Conservation (phyloP, 1,284 basidiomycete species). For the Ganoderma lucidum region DNA sequence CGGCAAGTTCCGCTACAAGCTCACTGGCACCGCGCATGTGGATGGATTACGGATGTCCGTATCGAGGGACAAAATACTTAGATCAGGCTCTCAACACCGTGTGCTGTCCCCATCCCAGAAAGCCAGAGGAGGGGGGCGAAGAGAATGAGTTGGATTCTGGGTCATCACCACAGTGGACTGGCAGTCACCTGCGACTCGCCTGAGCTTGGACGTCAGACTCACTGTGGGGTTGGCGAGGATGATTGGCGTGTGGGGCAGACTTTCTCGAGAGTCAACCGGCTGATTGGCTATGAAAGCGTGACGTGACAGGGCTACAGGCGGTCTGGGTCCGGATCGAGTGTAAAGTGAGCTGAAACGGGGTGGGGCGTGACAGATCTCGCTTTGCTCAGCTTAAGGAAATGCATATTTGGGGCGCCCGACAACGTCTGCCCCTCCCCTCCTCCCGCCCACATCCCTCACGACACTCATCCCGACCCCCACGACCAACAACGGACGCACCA, state of each 20-base stretch:
- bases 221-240: constrained; percentile 8
- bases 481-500: constrained; percentile 4
- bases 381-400: constrained; percentile 3
- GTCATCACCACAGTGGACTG: too few species aligned
- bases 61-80: not conserved
- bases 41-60: constrained; percentile 1
- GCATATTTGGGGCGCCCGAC: constrained; percentile 26
- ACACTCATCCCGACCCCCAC: constrained; percentile 23
- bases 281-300: constrained; percentile 13
- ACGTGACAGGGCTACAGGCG: constrained; percentile 9
- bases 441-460: constrained; percentile 23
- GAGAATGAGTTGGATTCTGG: not conserved
- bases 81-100: not conserved
- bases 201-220: constrained; percentile 4
- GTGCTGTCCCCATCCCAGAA: not conserved
- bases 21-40: not conserved
- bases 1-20: constrained; percentile 13
- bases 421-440: constrained; percentile 7
- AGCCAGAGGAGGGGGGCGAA: not conserved
- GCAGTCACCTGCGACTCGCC: too few species aligned
- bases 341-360: constrained; percentile 25
- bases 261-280: not conserved
- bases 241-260: not conserved
- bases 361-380: constrained; percentile 5
- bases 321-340: constrained; percentile 16